Evolutionary conservation across 176 grass and related monocot species (phyloP), one percentile per base, ranked within the genome.

Genomic region (Carex myosuroides): DNA sequence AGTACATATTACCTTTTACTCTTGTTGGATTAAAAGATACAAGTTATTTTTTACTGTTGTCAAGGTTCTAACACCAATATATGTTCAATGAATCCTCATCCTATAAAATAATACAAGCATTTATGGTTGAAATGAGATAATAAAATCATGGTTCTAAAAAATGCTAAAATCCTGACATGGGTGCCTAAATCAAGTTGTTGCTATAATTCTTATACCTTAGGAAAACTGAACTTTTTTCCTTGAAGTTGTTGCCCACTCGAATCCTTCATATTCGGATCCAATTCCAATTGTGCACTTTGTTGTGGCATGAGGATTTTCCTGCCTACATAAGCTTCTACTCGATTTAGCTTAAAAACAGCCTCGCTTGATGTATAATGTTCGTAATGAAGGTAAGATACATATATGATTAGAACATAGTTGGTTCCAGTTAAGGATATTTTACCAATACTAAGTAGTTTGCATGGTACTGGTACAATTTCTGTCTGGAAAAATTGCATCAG

Each of bases 131-230:
- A 24, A 30, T 24, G 71, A 11, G 54, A 73, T 18, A 41, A 73
- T 70, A 29, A 57, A 72, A 70, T 83, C 11, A 16, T 12, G 46
- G 64, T 35, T 8, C 20, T 26, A 55, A 55, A 64, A 30, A 41
- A 37, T 79, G 39, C 29, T 65, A 46, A 52, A 52, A 67, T 70
- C 21, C n/a, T 70, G 74, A 70, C 39, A 44, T 9, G 20, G 14
- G 18, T 64, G 14, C 70, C 33, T 63, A 76, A 52, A 52, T 77
- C 17, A 61, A 9, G 24, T 76, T 50, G 21, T 53, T 75, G 46
- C 4, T 54, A 76, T 54, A 7, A 76, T 56, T 53, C 5, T 57
- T 13, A 16, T 87, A 95, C 93, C 86, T 82, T 91, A 70, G 66
- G n/a, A 53, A 30, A 79, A 67, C 79, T 58, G 9, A 70, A n/a